Base-by-base conservation (phyloP, 805 yeast genomes). In the Candida maris region DNA sequence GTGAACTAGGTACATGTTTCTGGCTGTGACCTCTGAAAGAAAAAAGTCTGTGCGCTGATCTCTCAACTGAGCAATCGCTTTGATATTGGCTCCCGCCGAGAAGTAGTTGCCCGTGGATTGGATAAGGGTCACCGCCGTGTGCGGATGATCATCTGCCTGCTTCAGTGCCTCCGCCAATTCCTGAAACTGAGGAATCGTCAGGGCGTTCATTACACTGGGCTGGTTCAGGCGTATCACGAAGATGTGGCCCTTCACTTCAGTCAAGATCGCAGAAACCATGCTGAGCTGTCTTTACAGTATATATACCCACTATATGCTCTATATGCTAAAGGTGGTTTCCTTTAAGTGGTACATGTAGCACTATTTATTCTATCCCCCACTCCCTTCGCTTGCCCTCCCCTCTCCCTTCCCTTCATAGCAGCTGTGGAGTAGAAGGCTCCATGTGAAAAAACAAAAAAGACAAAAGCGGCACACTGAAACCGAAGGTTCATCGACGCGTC, bases 81-180 rank as follows among this genome's bases (percentile, higher is more conserved):
- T 68, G 34, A 84, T 74, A 54, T 86, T 80, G 15, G 95, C 96
- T 18, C 96, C 96, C 5, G 95, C 83, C 18, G 87, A 78, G 58
- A 86, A 87, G 56, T 73, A 83, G 39, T 81, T 68, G 0, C 95
- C 95, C 0, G 82, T 67, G 22, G 87, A 70, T 52, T 77, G 79
- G 32, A 87, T 59, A 33, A 84, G 63, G 2, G 96, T 87, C 17
- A 77, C 70, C 6, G 71, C 52, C 0, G 91, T 79, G 15, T 68
- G 65, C 17, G 76, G 75, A 39, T 84, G 80, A 4, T 62, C 55
- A 40, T 84, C 80, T 0, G 95, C 88, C 41, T 67, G 54, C 45
- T 77, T 77, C 9, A 87, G 61, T 9, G 71, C 62, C 38, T 73
- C 67, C 2, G 81, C 85, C 34, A 86, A 59, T 37, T 71, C 60